Base-by-base conservation (phyloP, 2,329 filamentous ascomycete species). In the Cadophora gregata region DNA sequence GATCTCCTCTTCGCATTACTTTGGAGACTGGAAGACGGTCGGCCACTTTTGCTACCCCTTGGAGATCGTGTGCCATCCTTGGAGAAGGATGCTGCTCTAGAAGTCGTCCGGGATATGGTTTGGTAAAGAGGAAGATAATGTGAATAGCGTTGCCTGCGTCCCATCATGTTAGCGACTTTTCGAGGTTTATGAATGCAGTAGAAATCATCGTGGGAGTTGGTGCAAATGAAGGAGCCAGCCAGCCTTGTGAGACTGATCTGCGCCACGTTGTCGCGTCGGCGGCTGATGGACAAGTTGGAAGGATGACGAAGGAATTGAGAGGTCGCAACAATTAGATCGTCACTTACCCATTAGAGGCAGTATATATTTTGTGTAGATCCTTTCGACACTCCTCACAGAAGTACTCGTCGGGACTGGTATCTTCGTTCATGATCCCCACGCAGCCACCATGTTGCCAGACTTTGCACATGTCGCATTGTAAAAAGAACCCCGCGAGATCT, bases 361-460 rank as follows among this genome's bases (percentile, higher is more conserved):
- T 88, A 74, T 89, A 90, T 70, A 97, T 90, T 77, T 89, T 93
- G 83, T 99, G 96, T 62, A 97, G 85, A 77, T 97, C 93, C 77
- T 93, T 93, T 72, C 92, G 90, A 81, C 96, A 99, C 79, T 93
- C 87, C 81, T 99, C 96, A 81, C 96, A 99, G 77, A 96, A 99
- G 82, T 99, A 99, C 79, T 98, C 94, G 63, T 98, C 95, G 10
- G 96, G 96, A 71, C 93, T 95, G 78, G 91, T 90, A 73, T 92
- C 90, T 79, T 97, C 95, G 73, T 96, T 96, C 82, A 97, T 93
- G 76, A 99, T 97, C 68, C 96, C 95, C 67, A 99, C 95, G 77
- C 96, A 99, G 68, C 94, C 95, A 75, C 96, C 96, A 78, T 99
- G 96, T 79, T 99, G 96, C 96, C 95, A 99, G 70, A 98, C 96